Conservation (phyloP, 495 filamentous ascomycete species). For the Hypoxylon lenormandii region DNA sequence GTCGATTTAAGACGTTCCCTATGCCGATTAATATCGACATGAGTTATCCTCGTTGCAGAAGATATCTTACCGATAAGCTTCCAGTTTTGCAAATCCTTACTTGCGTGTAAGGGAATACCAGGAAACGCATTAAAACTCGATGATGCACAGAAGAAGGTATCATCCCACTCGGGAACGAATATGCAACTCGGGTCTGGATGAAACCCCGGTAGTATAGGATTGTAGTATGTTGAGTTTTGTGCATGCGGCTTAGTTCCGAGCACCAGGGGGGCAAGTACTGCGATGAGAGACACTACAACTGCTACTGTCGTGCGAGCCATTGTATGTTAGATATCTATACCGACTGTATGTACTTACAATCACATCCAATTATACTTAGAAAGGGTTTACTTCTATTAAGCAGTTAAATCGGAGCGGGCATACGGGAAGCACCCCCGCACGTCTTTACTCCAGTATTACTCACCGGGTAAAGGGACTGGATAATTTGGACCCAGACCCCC, state of each 20-base stretch:
- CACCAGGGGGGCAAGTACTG: conserved; percentile 8
- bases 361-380: neutral
- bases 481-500: conserved; percentile 16
- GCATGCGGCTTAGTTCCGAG: conserved; percentile 5
- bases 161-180: conserved; percentile 60
- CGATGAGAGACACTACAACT: conserved; percentile 11
- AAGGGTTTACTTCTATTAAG: conserved; percentile 5
- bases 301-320: conserved; percentile 5
- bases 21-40: conserved; percentile 8
- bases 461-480: conserved; percentile 36
- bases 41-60: neutral
- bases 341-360: conserved; percentile 4
- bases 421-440: conserved; percentile 31
- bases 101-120: conserved; percentile 65
- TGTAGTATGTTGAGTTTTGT: conserved; percentile 56
- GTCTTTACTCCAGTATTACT: conserved; percentile 1
- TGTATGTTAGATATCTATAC: neutral
- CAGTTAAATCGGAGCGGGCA: neutral
- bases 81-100: conserved; percentile 66
- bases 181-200: conserved; percentile 69
- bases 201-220: conserved; percentile 68
- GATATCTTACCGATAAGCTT: conserved; percentile 56
- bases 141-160: conserved; percentile 66
- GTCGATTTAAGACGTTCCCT: conserved; percentile 58
- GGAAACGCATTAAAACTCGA: conserved; percentile 68